Conservation (phyloP, 2,329 filamentous ascomycete genomes). For the Whalleya microplaca region DNA sequence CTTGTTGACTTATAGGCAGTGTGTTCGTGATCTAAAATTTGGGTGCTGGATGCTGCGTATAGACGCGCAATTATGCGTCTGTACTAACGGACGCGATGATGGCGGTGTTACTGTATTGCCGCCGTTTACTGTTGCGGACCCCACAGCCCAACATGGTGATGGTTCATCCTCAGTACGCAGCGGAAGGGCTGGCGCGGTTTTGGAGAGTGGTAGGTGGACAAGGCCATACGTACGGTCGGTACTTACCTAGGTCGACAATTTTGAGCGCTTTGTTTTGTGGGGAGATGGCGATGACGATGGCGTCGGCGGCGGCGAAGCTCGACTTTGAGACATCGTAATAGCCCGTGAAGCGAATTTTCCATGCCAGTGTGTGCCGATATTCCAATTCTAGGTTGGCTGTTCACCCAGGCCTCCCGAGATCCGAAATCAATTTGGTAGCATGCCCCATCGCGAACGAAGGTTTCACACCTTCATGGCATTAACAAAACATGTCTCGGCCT, state of each 20-base stretch:
- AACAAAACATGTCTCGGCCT: constrained; percentile 16
- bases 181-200: too few species aligned
- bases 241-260: not conserved
- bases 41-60: not conserved
- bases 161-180: too few species aligned
- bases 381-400: not conserved
- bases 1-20: not conserved
- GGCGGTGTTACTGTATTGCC: constrained; percentile 14
- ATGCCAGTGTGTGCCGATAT: not conserved
- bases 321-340: constrained; percentile 2
- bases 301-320: constrained; percentile 8
- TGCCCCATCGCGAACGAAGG: constrained; percentile 5
- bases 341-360: constrained; percentile 13
- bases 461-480: constrained; percentile 10
- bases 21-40: not conserved
- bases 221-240: too few species aligned
- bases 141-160: not conserved
- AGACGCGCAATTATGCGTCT: constrained; percentile 13
- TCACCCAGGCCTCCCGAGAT: not conserved
- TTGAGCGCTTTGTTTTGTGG: not conserved
- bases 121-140: not conserved
- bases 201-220: too few species aligned
- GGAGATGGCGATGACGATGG: constrained; percentile 7
- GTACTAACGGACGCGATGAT: constrained; percentile 2
- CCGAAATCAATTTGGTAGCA: not conserved